Evolutionary conservation across 345 rosid species (phyloP), one percentile per base, ranked within the genome.

Genomic region (Citrus unshiu): DNA sequence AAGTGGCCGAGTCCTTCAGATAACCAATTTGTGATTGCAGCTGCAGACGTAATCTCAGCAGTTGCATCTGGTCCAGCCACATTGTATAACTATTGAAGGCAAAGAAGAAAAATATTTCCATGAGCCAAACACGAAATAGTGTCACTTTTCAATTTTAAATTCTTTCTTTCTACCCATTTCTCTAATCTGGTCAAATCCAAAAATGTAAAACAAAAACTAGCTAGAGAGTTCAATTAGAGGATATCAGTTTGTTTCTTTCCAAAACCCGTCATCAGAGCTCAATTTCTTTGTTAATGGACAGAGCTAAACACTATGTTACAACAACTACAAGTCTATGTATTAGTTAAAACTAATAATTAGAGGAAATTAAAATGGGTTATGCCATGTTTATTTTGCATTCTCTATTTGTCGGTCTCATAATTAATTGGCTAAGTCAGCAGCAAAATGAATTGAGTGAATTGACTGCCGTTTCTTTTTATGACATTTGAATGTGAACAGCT

Each of bases 1-100:
- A 84, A 57, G 40, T 58, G 74, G 1, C 57, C 74, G 43, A 92
- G 87, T 66, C 93, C 92, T 32, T 68, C 21, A 7, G 89, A 74
- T 51, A 89, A 77, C 95, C 98, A 93, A 75, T 87, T 80, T 30
- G 91, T 88, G 32, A 74, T 77, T 83, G 87, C 93, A 9, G 81
- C 91, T 12, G 93, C 74, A 25, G 91, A 85, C 63, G 81, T 85
- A 21, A 93, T 90, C 91, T 95, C 98, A 4, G 80, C 92, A 2
- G 61, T 87, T 0, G 93, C 21, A 80, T 93, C 93, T 12, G 92
- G 86, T 81, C 98, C 98, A 6, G 98, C 92, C 54, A 92, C 79
- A 12, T 84, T 77, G 73, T 92, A 95, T 37, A 93, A 82, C 96
- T 93, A 84, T 69, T 59, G 9, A 72, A 71, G 9, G 68, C 29